A percentile compares a stretch with the other conserved stretches of the same genome.
phyloP scores from a whole-genome alignment of 2,329 filamentous ascomycete species.

The Talaromyces piceae region DNA sequence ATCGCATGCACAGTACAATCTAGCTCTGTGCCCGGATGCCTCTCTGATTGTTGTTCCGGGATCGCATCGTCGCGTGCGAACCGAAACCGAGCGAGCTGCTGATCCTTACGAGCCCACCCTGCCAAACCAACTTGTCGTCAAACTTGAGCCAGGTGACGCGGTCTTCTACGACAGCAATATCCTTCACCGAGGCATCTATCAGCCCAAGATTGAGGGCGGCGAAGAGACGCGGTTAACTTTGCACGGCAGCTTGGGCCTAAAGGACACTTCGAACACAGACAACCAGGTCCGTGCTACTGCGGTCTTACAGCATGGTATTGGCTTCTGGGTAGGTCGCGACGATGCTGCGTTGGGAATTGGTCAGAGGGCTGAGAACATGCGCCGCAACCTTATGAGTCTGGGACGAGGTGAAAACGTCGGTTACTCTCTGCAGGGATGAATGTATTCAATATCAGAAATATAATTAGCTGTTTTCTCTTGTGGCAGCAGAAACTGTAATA shows the following conservation, averaged over 20 bases:
- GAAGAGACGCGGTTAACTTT: conserved; percentile 34
- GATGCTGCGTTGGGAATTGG: conserved; percentile 34
- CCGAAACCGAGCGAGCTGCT: conserved; percentile 59
- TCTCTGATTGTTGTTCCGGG: conserved; percentile 71
- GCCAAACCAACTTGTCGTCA: conserved; percentile 58
- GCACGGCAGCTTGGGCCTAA: conserved; percentile 38
- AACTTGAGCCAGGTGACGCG: conserved; percentile 64
- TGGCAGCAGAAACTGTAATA: too few relatives aligned
- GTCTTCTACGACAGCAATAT: conserved; percentile 92
- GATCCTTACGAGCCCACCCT: conserved; percentile 56
- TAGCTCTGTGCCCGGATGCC: conserved; percentile 68
- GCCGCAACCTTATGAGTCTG: conserved; percentile 37
- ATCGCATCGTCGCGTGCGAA: conserved; percentile 64
- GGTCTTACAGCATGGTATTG: conserved; percentile 41
- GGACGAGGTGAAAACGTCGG: conserved; percentile 38
- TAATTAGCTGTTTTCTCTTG: not conserved
- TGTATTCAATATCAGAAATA: too few relatives aligned
- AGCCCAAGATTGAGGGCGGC: conserved; percentile 28
- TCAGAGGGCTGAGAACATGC: conserved; percentile 36
- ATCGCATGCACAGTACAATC: conserved; percentile 79
- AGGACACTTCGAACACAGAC: conserved; percentile 18
- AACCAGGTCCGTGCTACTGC: conserved; percentile 33
- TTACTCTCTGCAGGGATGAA: conserved; percentile 17
- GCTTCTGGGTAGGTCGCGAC: conserved; percentile 35
- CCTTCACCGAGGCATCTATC: conserved; percentile 44